Conservation (phyloP, 2,329 filamentous ascomycete genomes). For the Colletotrichum abscissum region DNA sequence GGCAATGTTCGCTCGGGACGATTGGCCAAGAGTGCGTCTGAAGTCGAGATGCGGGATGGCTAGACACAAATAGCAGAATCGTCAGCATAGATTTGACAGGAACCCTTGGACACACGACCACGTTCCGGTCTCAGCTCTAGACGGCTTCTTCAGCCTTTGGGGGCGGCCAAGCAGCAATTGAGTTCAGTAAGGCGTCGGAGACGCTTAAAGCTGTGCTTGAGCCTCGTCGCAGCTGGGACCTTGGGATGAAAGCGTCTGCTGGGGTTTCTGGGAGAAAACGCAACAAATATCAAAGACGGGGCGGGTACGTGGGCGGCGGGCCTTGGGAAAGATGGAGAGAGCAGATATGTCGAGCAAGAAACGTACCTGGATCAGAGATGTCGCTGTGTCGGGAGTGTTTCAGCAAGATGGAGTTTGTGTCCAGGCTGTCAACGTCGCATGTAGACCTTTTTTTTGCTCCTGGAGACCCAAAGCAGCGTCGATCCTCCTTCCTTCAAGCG, state of each 20-base stretch:
- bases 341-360: background rate
- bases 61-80: conserved; percentile 7
- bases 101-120: conserved; percentile 10
- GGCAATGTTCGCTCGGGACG: background rate
- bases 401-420: conserved; percentile 24
- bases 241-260: conserved; percentile 16
- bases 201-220: conserved; percentile 14
- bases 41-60: conserved; percentile 22
- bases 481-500: conserved; percentile 7
- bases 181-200: conserved; percentile 21
- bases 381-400: conserved; percentile 34
- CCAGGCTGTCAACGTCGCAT: conserved; percentile 27
- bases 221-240: conserved; percentile 21
- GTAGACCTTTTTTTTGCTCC: background rate
- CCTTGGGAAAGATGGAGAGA: background rate
- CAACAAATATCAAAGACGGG: background rate
- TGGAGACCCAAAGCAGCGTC: conserved; percentile 4
- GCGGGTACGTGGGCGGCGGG: background rate
- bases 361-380: conserved; percentile 29
- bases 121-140: conserved; percentile 26
- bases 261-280: conserved; percentile 6
- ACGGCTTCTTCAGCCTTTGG: background rate
- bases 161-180: conserved; percentile 1
- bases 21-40: conserved; percentile 27
- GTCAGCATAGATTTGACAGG: conserved; percentile 30